Evolutionary conservation across 805 yeast species (phyloP), one percentile per base, ranked within the genome.

Genomic region (Nakazawaea sp.): DNA sequence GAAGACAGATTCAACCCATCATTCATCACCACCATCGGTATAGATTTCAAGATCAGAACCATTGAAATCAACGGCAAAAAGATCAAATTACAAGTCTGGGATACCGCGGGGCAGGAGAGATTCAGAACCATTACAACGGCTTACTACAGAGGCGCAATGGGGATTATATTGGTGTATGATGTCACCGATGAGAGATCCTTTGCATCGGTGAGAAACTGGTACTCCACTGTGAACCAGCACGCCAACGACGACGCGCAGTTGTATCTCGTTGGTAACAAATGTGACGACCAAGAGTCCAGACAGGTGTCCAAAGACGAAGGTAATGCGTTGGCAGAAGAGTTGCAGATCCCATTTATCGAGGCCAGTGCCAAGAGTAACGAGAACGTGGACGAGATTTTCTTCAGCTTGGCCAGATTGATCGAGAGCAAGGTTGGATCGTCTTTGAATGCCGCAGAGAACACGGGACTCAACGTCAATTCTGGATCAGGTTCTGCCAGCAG

Each of bases 31-130:
- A 92, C 98, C 33, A 92, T 92, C 53, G 98, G 98, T 38, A 92
- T 92, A 52, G 98, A 92, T 61, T 92, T 92, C 74, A 92, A 92
- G 68, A 90, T 92, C 58, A 82, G 96, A 64, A 89, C 96, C 20
- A 85, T 89, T 49, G 97, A 90, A 51, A 73, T 89, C 47, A 90
- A 90, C 45, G 96, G 96, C 37, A 84, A 85, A 62, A 82, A 82
- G 47, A 84, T 92, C 62, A 92, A 92, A 65, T 73, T 90, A 56
- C 98, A 92, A 61, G 84, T 90, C 30, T 83, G 96, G 96, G 96
- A 88, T 58, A 88, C 96, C 28, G 96, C 96, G 1, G 96, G 96
- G n/a, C 96, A 88, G 64, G 96, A 88, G 59, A 72, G 96, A 54
- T 88, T 88, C 66, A 76, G 96, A 64, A 86, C 96, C 29, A 88